Evolutionary conservation across 2,329 filamentous ascomycete species (phyloP).

Genomic region (Microcyclospora tardicrescens): DNA sequence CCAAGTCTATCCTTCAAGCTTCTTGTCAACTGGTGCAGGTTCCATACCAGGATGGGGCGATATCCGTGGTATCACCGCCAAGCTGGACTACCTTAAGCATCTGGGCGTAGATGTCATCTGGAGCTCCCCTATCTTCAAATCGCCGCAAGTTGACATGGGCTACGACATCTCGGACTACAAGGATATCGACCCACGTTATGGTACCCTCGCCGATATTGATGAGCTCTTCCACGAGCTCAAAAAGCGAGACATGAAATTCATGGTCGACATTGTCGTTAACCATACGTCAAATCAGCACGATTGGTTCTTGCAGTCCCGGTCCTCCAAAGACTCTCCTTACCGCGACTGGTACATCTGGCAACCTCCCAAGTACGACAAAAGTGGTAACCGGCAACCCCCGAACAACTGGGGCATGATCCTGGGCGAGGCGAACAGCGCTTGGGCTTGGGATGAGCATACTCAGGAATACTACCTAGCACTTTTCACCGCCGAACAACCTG

Average conservation of each 20-base stretch:
- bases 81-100: constrained; percentile 50
- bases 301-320: constrained; percentile 46
- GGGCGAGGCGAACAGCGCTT: constrained; percentile 27
- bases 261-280: constrained; percentile 32
- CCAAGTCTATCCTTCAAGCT: constrained; percentile 47
- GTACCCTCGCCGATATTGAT: constrained; percentile 34
- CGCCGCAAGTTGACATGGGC: constrained; percentile 42
- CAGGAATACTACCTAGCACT: constrained; percentile 36
- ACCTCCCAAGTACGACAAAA: constrained; percentile 38
- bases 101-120: constrained; percentile 54
- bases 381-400: constrained; percentile 44
- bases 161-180: constrained; percentile 39
- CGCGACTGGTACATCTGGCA: constrained; percentile 57
- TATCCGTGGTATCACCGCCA: constrained; percentile 49
- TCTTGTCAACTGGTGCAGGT: constrained; percentile 45
- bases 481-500: constrained; percentile 35
- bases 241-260: constrained; percentile 34
- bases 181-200: constrained; percentile 35
- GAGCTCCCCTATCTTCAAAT: constrained; percentile 48
- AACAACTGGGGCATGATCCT: constrained; percentile 38
- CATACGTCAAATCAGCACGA: constrained; percentile 33
- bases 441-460: constrained; percentile 35
- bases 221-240: constrained; percentile 30
- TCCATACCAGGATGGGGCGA: constrained; percentile 45
- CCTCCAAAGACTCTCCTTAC: constrained; percentile 38